Evolutionary conservation across 1,284 basidiomycete genomes (phyloP).

Genomic region (Tilletia setariae): DNA sequence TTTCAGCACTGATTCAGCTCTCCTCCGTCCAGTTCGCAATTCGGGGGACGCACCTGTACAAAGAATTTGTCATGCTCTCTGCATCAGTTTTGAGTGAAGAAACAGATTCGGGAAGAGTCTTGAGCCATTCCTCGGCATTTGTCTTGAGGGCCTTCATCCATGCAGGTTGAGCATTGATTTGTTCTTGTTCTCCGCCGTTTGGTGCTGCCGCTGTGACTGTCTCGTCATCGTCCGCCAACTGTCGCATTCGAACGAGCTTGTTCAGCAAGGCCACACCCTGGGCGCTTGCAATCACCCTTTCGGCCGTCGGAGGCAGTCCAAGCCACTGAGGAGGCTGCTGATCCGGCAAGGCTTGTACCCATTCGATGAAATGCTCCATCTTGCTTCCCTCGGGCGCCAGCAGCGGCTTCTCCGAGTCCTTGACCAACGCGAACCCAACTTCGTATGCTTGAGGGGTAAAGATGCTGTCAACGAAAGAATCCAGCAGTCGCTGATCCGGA

Average conservation of each 20-base stretch:
- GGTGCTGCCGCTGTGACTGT: constrained; percentile 16
- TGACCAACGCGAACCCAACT: constrained; percentile 41
- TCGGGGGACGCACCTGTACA: not conserved
- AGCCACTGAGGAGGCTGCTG: constrained; percentile 53
- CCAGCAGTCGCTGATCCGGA: constrained; percentile 48
- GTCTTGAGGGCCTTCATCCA: constrained; percentile 47
- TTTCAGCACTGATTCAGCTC: constrained; percentile 24
- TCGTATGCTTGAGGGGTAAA: constrained; percentile 51
- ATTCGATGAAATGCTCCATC: constrained; percentile 47
- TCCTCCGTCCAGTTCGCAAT: not conserved
- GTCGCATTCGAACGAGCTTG: constrained; percentile 48
- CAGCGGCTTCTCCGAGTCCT: constrained; percentile 34
- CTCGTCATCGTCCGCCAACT: constrained; percentile 47
- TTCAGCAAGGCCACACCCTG: constrained; percentile 38
- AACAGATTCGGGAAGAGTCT: not conserved
- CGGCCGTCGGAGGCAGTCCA: constrained; percentile 47
- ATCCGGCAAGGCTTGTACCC: constrained; percentile 48
- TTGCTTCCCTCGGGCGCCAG: constrained; percentile 48
- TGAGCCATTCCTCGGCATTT: constrained; percentile 40
- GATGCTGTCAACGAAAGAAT: constrained; percentile 49
- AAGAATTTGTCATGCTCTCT: constrained; percentile 12
- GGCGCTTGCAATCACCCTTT: constrained; percentile 48
- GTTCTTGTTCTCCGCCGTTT: constrained; percentile 3
- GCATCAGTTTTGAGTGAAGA: not conserved
- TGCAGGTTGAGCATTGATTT: constrained; percentile 31